Base-by-base conservation (phyloP, 179 eudicot species). In the Camellia oleifera region DNA sequence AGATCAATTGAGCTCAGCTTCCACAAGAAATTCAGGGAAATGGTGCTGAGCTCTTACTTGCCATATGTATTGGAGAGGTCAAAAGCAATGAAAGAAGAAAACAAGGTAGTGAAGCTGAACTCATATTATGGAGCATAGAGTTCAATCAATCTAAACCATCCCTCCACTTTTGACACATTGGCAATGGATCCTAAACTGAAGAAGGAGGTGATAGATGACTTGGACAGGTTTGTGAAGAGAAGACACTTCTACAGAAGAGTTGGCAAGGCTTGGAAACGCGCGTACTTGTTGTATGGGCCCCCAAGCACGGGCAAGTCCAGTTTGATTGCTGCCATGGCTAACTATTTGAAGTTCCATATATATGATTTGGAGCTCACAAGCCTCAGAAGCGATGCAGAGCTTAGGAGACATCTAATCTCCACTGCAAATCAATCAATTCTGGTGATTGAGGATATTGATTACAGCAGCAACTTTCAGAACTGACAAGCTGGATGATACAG, bases 391-490 rank as follows among this genome's bases (percentile, higher is more conserved):
- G 81, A 86, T 67, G 72, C 85, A 4, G 79, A 84, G 45, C 84
- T 86, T 11, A 82, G 82, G 61, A 77, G 60, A 10, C 58, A 78
- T 11, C 13, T 86, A 62, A n/a, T 84, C 17, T 62, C 80, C 0
- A 86, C 83, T 0, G 77, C 57, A 13, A 86, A 80, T 66, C 75
- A 75, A 63, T 86, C 89, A 0, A 82, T 86, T 3, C 26, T 86
- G n/a, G 81, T 86, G 61, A 84, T 84, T 62, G 89, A 86, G 72
- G 89, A 86, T 67, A 82, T 86, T 60, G 89, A 86, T 46, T 86
- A 87, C 71, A 79, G 83, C 11, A 20, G 75, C 26, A 76, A 84
- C 32, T 77, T 86, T 40, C 79, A 76, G 3, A 61, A 84, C 12
- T 64, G 86, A 11, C 11, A 78, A 58, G 54, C 44, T 77, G 80